Evolutionary conservation across 495 filamentous ascomycete genomes (phyloP), one percentile per base, ranked within the genome.

Genomic region (Cercophora scortea): DNA sequence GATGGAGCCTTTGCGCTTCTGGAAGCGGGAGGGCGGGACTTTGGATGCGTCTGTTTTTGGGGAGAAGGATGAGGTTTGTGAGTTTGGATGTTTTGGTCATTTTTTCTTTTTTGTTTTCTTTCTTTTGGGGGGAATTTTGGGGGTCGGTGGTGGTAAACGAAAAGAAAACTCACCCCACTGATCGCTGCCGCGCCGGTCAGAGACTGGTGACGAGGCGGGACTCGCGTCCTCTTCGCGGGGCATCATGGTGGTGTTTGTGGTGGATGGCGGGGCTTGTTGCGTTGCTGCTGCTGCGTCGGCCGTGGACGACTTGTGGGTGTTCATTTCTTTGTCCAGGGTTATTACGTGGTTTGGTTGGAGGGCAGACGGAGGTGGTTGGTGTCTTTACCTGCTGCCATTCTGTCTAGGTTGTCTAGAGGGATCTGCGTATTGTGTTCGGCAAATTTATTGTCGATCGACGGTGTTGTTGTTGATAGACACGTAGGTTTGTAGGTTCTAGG

Each of bases 1-100:
- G 69, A 83, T 79, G 61, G 76, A 80, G 48, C 80, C 81, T 66
- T 83, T 77, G 62, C 77, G 72, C 69, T 80, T 79, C 60, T 83
- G 80, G 71, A 84, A 84, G 36, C 77, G 76, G 47, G 70, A 76
- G 19, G 80, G 80, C 5, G 76, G 77, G 4, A 81, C 79, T 65
- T 84, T 84, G 56, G 76, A 71, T 19, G 80, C 80, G 61, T 84
- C 77, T 79, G 44, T n/a, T n/a, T 25, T 13, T 36, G 49, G 16
- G 11, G 15, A 34, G 18, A 32, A 54, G 5, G 18, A 17, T 45
- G 43, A 39, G 47, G 25, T 43, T 32, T 6, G 11, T 10, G 45
- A 8, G 19, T 25, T 8, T 47, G 25, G 12, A 12, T 38, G n/a
- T n/a, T n/a, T n/a, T n/a, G n/a, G n/a, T n/a, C n/a, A n/a, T n/a